A percentile compares a stretch with the other conserved stretches of the same genome.
These are phyloP conservation scores for Xylariaceae sp. DNA, from an alignment of 2,329 filamentous ascomycete species.

Conservation along the genomic window DNA sequence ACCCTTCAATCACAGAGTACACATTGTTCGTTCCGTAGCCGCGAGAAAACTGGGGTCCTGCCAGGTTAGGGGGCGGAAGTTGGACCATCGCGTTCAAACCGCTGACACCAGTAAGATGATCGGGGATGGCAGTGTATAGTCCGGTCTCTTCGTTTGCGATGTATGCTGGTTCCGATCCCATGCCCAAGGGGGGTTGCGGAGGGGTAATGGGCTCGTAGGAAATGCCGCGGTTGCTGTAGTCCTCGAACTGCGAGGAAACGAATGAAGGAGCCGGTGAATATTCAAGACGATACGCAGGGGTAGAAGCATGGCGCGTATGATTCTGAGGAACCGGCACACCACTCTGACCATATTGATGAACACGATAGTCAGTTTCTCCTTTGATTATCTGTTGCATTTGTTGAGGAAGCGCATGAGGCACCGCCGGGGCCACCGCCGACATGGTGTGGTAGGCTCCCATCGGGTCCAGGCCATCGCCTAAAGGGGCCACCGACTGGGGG, in stretches of 20 bases:
- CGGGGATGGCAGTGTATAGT: conserved; percentile 89
- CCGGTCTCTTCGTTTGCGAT: conserved; percentile 98
- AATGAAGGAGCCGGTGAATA: conserved; percentile 98
- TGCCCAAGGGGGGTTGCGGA: conserved; percentile 78
- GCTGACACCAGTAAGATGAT: conserved; percentile 67
- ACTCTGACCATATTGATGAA: conserved; percentile 89
- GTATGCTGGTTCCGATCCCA: conserved; percentile 86
- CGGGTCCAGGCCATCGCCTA: conserved; percentile 62
- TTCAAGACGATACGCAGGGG: conserved; percentile 91
- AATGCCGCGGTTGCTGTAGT: conserved; percentile 93
- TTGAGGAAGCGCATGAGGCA: conserved; percentile 64
- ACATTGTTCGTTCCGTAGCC: conserved; percentile 71
- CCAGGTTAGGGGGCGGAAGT: conserved; percentile 77
- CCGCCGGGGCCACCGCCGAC: conserved; percentile 61
- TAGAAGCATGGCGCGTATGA: conserved; percentile 93
- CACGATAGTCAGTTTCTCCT: conserved; percentile 80
- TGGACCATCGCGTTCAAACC: conserved; percentile 86
- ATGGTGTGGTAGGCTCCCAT: conserved; percentile 66
- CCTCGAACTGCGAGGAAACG: conserved; percentile 96
- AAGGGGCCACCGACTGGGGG: conserved; percentile 51
- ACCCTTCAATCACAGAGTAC: conserved; percentile 95
- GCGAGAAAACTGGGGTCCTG: conserved; percentile 72
- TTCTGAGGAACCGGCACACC: conserved; percentile 76
- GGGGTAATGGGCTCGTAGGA: conserved; percentile 97
- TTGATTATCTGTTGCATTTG: conserved; percentile 64